Conservation (phyloP, 768 basidiomycete species). For the Leccinum truebloodii region DNA sequence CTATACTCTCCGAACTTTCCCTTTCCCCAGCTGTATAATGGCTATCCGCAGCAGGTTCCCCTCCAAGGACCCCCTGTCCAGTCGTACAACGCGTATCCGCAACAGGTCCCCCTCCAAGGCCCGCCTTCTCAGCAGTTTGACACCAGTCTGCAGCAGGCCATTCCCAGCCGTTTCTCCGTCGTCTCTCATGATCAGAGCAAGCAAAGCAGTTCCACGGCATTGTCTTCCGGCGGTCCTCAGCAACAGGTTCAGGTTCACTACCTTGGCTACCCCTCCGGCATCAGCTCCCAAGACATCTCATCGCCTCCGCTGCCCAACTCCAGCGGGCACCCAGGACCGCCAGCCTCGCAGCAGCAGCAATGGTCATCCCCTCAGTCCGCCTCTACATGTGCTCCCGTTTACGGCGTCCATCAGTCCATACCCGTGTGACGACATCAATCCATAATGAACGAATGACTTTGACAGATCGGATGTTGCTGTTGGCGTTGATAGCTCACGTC, state of each 20-base stretch:
- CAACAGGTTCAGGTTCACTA: constrained; percentile 6
- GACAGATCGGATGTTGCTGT: neutral
- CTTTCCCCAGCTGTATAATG: constrained; percentile 8
- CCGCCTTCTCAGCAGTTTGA: constrained; percentile 1
- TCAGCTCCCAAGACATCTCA: neutral
- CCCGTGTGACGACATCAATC: constrained; percentile 3
- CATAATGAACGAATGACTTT: neutral
- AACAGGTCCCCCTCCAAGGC: constrained; percentile 2
- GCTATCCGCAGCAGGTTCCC: neutral
- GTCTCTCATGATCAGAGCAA: neutral
- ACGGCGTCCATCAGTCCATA: neutral
- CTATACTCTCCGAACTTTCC: constrained; percentile 4
- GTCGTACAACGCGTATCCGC: constrained; percentile 4
- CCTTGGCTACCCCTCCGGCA: constrained; percentile 9
- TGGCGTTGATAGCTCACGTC: neutral
- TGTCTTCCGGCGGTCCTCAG: neutral
- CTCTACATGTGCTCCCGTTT: neutral
- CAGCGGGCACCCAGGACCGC: constrained; percentile 7
- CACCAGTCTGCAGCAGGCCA: neutral
- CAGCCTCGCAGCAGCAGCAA: neutral
- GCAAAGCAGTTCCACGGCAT: neutral
- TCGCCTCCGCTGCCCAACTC: constrained; percentile 22
- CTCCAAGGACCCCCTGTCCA: neutral
- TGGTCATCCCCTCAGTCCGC: neutral
- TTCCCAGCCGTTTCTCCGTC: neutral